Evolutionary conservation across 306 rosid species (phyloP), one percentile per base, ranked within the genome.

Genomic region (Trichosanthes truncata): DNA sequence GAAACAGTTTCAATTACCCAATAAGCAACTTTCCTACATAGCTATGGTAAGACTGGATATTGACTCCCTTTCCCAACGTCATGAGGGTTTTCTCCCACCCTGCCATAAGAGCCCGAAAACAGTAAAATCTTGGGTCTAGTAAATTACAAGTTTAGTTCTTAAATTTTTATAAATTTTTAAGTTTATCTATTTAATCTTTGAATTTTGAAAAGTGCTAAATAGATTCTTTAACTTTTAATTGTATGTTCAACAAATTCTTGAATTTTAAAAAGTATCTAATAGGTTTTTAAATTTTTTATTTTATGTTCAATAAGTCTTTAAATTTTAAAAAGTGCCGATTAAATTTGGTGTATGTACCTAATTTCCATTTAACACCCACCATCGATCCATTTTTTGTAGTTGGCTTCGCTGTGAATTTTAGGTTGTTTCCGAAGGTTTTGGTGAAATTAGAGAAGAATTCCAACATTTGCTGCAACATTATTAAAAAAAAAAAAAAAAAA

Each of bases 341-440:
- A n/a, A n/a, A n/a, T n/a, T n/a, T n/a, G 18, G 55, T n/a, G 23
- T 6, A 5, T 26, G 60, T 91, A 93, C 98, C 90, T 25, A 91
- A 83, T 84, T 74, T 87, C 97, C 97, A 93, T 17, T 81, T 80
- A 18, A 93, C 68, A 11, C 93, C 96, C 45, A 91, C 89, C 17
- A 45, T 80, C 83, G 89, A 76, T 74, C 97, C 98, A 13, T 90
- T 88, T 14, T 82, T 83, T 60, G 80, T 66, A 41, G 91, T 91
- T 1, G 96, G 96, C 65, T 75, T 78, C 68, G 89, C 82, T 38
- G 86, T 69, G 79, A 91, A 81, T 31, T 87, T 75, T 71, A 86
- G 26, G 69, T 76, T 76, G 33, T 81, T 65, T 65, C 92, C 90
- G 5, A 91, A 84, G 55, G 31, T 68, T 63, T 43, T 80, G 63